Base-by-base conservation (phyloP, 2,329 filamentous ascomycete genomes). In the Cercospora zeae-maydis region DNA sequence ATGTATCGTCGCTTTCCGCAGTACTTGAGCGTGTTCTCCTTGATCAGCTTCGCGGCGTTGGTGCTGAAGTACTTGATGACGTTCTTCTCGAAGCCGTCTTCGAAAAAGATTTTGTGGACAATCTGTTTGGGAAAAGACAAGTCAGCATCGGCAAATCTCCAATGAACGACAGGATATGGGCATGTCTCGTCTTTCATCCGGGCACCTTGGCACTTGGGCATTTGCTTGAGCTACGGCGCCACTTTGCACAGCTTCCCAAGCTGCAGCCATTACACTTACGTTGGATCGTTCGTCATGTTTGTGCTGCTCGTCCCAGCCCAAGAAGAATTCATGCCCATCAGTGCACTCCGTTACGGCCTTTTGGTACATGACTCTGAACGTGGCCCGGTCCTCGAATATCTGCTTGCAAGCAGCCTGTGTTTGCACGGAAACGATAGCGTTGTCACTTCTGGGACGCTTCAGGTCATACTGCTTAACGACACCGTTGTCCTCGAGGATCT, bases 331-430 rank as follows among this genome's bases (percentile, higher is more conserved):
- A 63, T 82, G 79, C 0, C 79, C 79, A 54, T 77, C 74, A 4
- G 78, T 80, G 57, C 77, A 77, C 33, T 78, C 74, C 68, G 24
- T 55, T 11, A 61, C 51, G 21, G 59, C 59, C 14, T 52, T 37
- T 19, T 60, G 62, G n/a, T 64, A 81, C 76, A 82, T 80, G 42
- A 79, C 76, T 1, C 75, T 75, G 72, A 84, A 84, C 63, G 70
- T 80, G 16, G 80, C 78, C 11, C 77, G 76, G 62, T 84, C 82
- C 59, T 80, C 76, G 59, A 82, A 81, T 9, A 81, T 76, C 59
- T 76, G 77, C 67, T 81, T 82, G 67, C 80, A 82, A 5, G 78
- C 82, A 67, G 78, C 78, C 59, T 81, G 78, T 0, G 81, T 83
- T 54, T 82, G 78, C 3, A 84, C 75, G 31, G 80, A 80, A 55